Conservation (phyloP, 371 early-diverging fungal species). For the Mortierella sp. region DNA sequence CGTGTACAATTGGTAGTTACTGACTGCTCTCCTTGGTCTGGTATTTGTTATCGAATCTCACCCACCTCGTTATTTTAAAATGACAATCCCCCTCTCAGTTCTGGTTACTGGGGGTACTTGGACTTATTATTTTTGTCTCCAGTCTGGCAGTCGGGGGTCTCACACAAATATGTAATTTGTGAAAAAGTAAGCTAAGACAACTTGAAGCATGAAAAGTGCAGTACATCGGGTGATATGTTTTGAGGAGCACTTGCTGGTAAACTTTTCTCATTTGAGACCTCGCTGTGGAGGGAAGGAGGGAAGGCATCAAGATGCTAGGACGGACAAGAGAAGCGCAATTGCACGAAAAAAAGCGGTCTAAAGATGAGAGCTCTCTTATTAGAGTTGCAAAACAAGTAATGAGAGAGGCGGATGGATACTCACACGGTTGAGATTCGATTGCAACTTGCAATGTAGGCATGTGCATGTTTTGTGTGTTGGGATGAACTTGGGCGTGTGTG, state of each 20-base stretch:
- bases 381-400: background rate
- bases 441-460: background rate
- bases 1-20: too few species aligned
- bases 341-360: background rate
- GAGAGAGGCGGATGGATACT: background rate
- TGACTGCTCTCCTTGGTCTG: too few species aligned
- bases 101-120: too few species aligned
- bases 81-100: too few species aligned
- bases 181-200: background rate
- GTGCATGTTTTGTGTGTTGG: background rate
- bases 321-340: background rate
- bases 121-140: too few species aligned
- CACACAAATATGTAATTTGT: too few species aligned
- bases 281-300: background rate
- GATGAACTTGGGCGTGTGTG: background rate
- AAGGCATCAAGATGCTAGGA: background rate
- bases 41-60: too few species aligned
- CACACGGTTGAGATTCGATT: background rate
- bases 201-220: background rate
- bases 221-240: constrained; percentile 3
- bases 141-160: too few species aligned
- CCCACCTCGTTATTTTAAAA: too few species aligned
- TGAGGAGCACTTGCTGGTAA: background rate
- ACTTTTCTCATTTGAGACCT: background rate
- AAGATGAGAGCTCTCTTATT: background rate